Evolutionary conservation across 345 rosid species (phyloP).

Genomic region (Gossypium raimondii): DNA sequence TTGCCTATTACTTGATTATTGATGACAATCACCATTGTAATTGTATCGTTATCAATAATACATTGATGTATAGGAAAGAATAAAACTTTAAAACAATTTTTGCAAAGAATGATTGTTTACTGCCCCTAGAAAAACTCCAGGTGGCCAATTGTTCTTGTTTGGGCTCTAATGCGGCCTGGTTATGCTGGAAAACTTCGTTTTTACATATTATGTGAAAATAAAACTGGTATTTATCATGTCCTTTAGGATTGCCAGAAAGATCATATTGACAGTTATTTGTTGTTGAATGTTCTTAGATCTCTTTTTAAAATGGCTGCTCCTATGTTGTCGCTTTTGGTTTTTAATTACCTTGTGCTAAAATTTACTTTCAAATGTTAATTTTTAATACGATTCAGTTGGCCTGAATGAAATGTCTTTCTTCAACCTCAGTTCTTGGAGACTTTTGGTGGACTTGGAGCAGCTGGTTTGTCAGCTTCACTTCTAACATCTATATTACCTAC

Average conservation of each 20-base stretch:
- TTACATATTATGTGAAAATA: background rate
- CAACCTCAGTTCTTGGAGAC: slow-evolving; percentile 63
- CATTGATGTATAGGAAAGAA: background rate
- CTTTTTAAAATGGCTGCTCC: background rate
- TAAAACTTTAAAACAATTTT: background rate
- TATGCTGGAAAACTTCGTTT: background rate
- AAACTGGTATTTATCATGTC: background rate
- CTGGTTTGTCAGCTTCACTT: slow-evolving; percentile 87
- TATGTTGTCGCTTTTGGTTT: background rate
- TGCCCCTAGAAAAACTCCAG: background rate
- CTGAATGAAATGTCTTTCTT: slow-evolving; percentile 15
- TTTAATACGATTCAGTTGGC: background rate
- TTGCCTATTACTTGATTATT: background rate
- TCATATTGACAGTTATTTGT: background rate
- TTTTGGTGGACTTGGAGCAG: slow-evolving; percentile 88
- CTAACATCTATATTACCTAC: slow-evolving; percentile 79
- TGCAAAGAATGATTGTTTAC: background rate
- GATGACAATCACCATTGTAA: background rate
- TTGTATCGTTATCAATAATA: background rate
- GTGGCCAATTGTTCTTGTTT: background rate
- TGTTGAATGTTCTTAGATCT: background rate
- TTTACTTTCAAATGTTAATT: background rate
- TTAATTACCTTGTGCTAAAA: background rate
- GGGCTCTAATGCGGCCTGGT: background rate
- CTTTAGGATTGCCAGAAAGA: background rate